phyloP scores from a whole-genome alignment of 2,329 filamentous ascomycete species.

The Rugonectria rugulosa region DNA sequence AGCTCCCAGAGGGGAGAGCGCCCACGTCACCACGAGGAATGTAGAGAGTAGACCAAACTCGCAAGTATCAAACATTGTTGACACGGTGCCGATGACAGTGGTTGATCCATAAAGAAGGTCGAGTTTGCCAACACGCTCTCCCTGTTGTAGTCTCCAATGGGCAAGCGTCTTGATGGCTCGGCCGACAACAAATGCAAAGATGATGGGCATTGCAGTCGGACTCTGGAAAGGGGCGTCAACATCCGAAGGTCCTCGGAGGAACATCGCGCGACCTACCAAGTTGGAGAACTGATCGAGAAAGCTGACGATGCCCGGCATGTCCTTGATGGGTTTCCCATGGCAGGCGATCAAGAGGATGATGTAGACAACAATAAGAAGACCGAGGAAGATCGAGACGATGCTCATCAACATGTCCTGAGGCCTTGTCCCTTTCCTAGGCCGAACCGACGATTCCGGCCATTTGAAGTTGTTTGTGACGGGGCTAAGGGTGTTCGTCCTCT shows the following conservation, averaged over 20 bases:
- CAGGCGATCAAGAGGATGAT: conserved; percentile 5
- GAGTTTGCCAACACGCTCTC: conserved; percentile 12
- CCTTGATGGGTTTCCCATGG: not conserved
- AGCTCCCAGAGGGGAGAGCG: conserved; percentile 10
- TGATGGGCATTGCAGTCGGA: conserved; percentile 14
- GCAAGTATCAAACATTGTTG: conserved; percentile 7
- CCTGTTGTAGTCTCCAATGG: conserved; percentile 20
- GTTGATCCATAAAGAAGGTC: conserved; percentile 16
- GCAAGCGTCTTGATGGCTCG: conserved; percentile 11
- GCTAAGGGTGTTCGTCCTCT: not conserved
- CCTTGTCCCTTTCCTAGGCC: not conserved
- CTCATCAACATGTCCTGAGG: conserved; percentile 4
- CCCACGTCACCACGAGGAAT: not conserved
- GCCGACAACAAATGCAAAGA: conserved; percentile 17
- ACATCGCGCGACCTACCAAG: not conserved
- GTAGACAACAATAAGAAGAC: conserved; percentile 7
- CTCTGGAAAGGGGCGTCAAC: not conserved
- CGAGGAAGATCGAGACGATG: not conserved
- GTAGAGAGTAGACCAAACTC: not conserved
- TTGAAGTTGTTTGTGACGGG: not conserved
- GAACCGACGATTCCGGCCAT: not conserved
- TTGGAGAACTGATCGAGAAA: conserved; percentile 13
- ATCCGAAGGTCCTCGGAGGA: too few species aligned
- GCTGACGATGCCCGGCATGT: not conserved
- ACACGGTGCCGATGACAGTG: conserved; percentile 12